phyloP scores from a whole-genome alignment of 345 rosid species.

The Noccaea caerulescens region DNA sequence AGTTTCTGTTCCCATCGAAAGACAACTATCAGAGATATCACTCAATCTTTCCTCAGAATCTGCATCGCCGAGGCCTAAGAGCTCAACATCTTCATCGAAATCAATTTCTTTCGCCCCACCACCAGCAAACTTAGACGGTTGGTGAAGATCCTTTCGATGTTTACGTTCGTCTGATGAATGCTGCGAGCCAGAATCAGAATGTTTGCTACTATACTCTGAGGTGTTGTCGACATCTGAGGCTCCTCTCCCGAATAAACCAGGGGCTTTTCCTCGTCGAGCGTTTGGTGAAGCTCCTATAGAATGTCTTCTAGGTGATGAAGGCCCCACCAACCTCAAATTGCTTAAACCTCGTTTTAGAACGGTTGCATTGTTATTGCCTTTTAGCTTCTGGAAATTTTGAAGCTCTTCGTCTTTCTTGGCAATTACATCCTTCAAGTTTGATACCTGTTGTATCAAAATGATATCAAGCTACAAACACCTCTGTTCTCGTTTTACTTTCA shows the following conservation, averaged over 20 bases:
- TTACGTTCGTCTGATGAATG: constrained; percentile 58
- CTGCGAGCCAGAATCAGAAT: constrained; percentile 73
- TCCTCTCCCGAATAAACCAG: constrained; percentile 49
- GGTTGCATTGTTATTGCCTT: constrained; percentile 48
- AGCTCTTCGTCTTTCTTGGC: constrained; percentile 83
- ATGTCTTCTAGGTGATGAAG: constrained; percentile 74
- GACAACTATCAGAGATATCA: constrained; percentile 90
- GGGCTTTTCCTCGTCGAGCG: constrained; percentile 48
- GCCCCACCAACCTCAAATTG: constrained; percentile 53
- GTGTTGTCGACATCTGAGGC: constrained; percentile 65
- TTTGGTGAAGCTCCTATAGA: constrained; percentile 58
- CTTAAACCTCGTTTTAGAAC: constrained; percentile 53
- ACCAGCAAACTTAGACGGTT: constrained; percentile 49
- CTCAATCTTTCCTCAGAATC: constrained; percentile 85
- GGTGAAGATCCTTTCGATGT: constrained; percentile 43
- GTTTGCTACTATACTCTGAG: constrained; percentile 68
- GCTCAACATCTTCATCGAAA: constrained; percentile 65
- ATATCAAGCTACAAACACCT: constrained; percentile 11
- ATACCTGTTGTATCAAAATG: constrained; percentile 54
- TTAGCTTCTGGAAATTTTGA: constrained; percentile 60
- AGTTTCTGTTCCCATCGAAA: constrained; percentile 93
- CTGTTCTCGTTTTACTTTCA: constrained; percentile 2
- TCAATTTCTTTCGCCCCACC: constrained; percentile 43
- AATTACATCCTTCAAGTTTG: constrained; percentile 70
- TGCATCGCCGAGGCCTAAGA: constrained; percentile 72